Evolutionary conservation across 2,329 filamentous ascomycete species (phyloP).

Genomic region (Metarhizium guizhouense): DNA sequence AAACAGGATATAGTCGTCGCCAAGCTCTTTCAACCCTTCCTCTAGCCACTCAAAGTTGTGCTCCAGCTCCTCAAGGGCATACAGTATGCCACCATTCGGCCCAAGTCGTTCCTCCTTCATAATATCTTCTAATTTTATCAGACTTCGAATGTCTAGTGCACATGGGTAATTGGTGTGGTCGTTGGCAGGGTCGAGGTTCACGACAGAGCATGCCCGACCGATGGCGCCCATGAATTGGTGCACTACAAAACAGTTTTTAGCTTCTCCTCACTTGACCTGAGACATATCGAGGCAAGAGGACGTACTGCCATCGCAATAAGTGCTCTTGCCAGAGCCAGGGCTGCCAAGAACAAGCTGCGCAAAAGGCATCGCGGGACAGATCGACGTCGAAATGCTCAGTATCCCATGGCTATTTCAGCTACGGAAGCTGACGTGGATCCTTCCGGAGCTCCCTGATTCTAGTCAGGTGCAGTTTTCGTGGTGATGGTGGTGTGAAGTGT

Average conservation of each 20-base stretch:
- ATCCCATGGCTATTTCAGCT: not conserved
- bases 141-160: slow-evolving; percentile 79
- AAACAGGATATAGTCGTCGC: slow-evolving; percentile 88
- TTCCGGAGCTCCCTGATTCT: not conserved
- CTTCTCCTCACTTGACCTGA: not conserved
- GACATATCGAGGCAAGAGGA: not conserved
- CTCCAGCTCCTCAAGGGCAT: slow-evolving; percentile 91
- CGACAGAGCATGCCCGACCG: slow-evolving; percentile 85
- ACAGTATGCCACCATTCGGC: slow-evolving; percentile 86
- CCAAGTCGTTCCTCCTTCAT: slow-evolving; percentile 88
- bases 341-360: slow-evolving; percentile 85
- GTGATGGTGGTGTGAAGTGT: not conserved
- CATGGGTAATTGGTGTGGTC: slow-evolving; percentile 83
- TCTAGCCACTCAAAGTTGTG: slow-evolving; percentile 91
- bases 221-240: slow-evolving; percentile 97
- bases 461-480: not conserved
- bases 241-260: slow-evolving; percentile 40
- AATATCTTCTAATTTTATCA: slow-evolving; percentile 87
- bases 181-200: slow-evolving; percentile 96
- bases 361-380: slow-evolving; percentile 41
- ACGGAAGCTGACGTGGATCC: not conserved
- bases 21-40: slow-evolving; percentile 66
- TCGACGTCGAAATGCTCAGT: not conserved
- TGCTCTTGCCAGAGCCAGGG: slow-evolving; percentile 91
- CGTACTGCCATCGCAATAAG: slow-evolving; percentile 90